Conservation (phyloP, 805 yeast species). For the Candida glaebosa region DNA sequence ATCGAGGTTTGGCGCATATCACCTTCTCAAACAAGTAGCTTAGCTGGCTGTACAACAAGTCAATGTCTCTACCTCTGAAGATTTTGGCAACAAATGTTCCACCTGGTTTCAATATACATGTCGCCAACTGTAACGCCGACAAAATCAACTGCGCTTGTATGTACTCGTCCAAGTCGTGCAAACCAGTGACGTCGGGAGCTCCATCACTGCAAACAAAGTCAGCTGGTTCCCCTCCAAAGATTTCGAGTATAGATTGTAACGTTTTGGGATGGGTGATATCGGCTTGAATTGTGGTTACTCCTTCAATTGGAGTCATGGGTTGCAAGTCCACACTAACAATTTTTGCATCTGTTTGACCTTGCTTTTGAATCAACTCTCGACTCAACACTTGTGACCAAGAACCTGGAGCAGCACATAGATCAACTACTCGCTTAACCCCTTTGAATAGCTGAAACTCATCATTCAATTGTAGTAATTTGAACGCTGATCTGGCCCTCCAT, state of each 20-base stretch:
- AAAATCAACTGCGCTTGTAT: slow-evolving; percentile 92
- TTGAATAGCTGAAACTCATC: slow-evolving; percentile 83
- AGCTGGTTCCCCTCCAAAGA: slow-evolving; percentile 89
- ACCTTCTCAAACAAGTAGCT: slow-evolving; percentile 83
- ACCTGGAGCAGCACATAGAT: slow-evolving; percentile 97
- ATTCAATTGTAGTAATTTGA: slow-evolving; percentile 84
- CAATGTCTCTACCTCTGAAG: slow-evolving; percentile 94
- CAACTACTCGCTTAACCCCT: slow-evolving; percentile 81
- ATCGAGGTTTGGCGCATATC: slow-evolving; percentile 93
- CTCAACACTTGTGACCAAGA: slow-evolving; percentile 97
- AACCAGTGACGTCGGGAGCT: slow-evolving; percentile 97
- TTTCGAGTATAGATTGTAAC: slow-evolving; percentile 63
- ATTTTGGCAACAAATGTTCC: slow-evolving; percentile 96
- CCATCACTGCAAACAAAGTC: slow-evolving; percentile 97
- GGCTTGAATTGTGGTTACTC: slow-evolving; percentile 89
- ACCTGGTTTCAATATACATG: slow-evolving; percentile 83
- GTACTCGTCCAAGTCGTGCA: slow-evolving; percentile 95
- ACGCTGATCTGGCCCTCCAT: slow-evolving; percentile 96
- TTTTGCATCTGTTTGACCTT: slow-evolving; percentile 47
- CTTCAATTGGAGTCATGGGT: slow-evolving; percentile 95
- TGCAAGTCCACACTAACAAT: slow-evolving; percentile 95
- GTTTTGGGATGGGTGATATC: slow-evolving; percentile 97
- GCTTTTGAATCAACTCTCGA: slow-evolving; percentile 52
- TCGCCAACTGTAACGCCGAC: slow-evolving; percentile 88
- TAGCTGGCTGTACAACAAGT: slow-evolving; percentile 86